Evolutionary conservation across 352 stramenopile genomes (phyloP), one percentile per base, ranked within the genome.

Genomic region (Globisporangium yorkense): DNA sequence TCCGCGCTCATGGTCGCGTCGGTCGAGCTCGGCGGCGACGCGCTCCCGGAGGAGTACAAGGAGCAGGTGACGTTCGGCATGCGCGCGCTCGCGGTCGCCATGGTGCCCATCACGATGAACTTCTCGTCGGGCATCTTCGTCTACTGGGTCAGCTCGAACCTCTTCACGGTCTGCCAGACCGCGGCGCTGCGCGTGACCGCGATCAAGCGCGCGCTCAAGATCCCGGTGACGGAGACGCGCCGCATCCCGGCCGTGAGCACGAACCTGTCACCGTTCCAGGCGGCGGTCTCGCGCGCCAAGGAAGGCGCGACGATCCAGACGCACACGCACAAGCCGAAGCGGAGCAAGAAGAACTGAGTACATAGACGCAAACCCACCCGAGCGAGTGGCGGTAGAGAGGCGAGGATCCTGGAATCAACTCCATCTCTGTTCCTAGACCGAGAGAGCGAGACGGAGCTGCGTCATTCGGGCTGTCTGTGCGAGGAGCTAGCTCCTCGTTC

Each of bases 101-200:
- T 94, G 68, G 63, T 94, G 29, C 84, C 84, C 10, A 61, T 94
- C 51, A 88, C 78, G 2, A 87, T 89, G 75, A 89, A 92, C 46
- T 94, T 94, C 58, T 72, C 86, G 58, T 90, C 84, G 62, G 83
- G 83, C 40, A 81, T 94, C 40, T 84, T 94, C 18, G 71, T 94
- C 33, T 94, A 93, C 77, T 94, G 85, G 85, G 81, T 94, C 59
- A 89, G 71, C 49, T 93, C 83, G 43, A 94, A 92, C 70, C 65
- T 74, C 52, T 94, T 83, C 71, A 90, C 85, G 40, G 52, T 94
- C 13, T 54, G 59, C 29, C 82, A 93, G 61, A 91, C 78, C 8
- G 66, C 71, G 12, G 40, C 77, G 21, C 63, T 92, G 63, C 81
- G 81, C 24, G 48, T 88, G 12, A 75, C 79, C 46, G 43, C 70